Conservation (phyloP, 2,329 filamentous ascomycete genomes). For the Scedosporium apiospermum region DNA sequence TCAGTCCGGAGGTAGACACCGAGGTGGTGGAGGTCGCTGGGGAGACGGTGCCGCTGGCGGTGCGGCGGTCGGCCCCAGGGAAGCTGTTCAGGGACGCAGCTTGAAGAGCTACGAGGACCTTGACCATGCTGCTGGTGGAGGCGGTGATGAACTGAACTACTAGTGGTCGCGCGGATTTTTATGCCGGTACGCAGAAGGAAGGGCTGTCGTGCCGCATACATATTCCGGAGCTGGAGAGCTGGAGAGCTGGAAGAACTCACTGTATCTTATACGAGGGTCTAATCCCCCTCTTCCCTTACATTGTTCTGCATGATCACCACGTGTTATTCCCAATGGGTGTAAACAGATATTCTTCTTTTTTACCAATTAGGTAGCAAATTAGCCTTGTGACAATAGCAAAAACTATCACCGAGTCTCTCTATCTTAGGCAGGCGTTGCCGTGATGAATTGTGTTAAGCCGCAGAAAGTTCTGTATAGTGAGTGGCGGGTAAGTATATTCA, state of each 20-base stretch:
- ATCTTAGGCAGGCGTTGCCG: not conserved
- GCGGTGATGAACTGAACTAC: constrained; percentile 83
- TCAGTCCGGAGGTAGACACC: constrained; percentile 17
- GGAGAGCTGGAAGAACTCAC: not conserved
- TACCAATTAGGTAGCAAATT: not conserved
- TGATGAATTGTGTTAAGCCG: no score
- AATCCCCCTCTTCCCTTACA: not conserved
- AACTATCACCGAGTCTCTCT: not conserved
- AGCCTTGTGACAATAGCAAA: not conserved
- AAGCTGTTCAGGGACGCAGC: constrained; percentile 86
- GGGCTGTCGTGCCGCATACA: not conserved
- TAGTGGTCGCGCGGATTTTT: constrained; percentile 28
- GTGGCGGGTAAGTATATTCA: no score
- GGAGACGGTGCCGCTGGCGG: constrained; percentile 65
- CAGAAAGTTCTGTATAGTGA: no score
- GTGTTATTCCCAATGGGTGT: not conserved
- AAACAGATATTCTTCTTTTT: not conserved
- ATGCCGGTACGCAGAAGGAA: not conserved
- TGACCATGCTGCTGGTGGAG: constrained; percentile 69
- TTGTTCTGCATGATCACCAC: not conserved
- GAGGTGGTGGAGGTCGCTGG: constrained; percentile 48
- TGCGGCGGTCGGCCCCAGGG: constrained; percentile 71
- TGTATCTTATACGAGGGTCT: not conserved
- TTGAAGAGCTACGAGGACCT: constrained; percentile 97
- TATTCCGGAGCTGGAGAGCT: not conserved